Evolutionary conservation across 352 stramenopile genomes (phyloP).

Genomic region (Phytophthora pisi): DNA sequence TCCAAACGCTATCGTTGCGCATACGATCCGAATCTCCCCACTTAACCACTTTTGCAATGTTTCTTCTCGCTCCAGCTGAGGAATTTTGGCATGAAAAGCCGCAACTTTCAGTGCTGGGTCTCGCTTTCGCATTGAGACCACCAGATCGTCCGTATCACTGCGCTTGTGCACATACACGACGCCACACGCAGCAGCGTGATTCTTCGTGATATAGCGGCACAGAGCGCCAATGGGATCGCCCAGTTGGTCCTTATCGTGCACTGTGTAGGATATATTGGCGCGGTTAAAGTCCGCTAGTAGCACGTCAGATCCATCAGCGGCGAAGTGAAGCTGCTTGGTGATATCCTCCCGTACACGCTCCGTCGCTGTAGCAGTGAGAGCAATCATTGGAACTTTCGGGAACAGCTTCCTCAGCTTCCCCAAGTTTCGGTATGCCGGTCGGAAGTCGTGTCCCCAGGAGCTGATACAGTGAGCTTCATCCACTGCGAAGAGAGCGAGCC

Average conservation of each 20-base stretch:
- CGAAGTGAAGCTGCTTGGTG: conserved; percentile 42
- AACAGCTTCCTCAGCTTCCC: conserved; percentile 44
- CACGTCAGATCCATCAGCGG: conserved; percentile 37
- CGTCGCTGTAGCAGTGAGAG: conserved; percentile 91
- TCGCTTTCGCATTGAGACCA: conserved; percentile 33
- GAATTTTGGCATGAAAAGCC: conserved; percentile 63
- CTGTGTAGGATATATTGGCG: conserved; percentile 60
- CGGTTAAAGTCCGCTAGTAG: conserved; percentile 67
- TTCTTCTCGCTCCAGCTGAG: conserved; percentile 39
- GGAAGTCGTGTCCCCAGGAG: conserved; percentile 92
- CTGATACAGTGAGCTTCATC: conserved; percentile 95
- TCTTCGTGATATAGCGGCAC: conserved; percentile 47
- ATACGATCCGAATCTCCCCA: conserved; percentile 76
- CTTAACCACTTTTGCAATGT: conserved; percentile 56
- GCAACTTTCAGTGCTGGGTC: conserved; percentile 39
- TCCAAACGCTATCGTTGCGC: conserved; percentile 93
- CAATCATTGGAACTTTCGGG: conserved; percentile 66
- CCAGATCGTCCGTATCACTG: conserved; percentile 55
- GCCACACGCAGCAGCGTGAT: conserved; percentile 39
- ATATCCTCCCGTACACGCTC: conserved; percentile 70
- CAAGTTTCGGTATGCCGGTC: conserved; percentile 66
- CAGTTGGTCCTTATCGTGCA: conserved; percentile 56
- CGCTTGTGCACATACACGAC: conserved; percentile 67
- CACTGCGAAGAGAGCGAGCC: conserved; percentile 66
- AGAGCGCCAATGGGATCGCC: conserved; percentile 49